Evolutionary conservation across 2,329 filamentous ascomycete species (phyloP).

Genomic region (Fusarium staphyleae): DNA sequence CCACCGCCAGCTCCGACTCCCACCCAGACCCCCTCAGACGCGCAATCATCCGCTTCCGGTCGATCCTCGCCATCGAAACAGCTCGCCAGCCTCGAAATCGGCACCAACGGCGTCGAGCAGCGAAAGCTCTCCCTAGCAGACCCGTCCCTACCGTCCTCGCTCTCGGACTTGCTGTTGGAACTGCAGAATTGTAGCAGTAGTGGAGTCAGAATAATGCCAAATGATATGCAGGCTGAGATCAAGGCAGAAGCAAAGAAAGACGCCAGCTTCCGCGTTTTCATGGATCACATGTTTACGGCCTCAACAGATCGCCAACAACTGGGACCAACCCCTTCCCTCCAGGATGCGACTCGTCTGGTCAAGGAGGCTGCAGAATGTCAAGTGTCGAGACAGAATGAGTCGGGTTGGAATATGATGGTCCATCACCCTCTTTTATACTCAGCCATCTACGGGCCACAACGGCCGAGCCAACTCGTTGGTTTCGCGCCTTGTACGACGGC

Average conservation of each 20-base stretch:
- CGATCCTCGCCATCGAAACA: constrained; percentile 10
- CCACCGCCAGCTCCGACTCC: too few species aligned
- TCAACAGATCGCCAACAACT: neutral
- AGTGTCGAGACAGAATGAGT: constrained; percentile 1
- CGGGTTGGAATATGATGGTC: constrained; percentile 10
- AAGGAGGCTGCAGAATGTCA: constrained; percentile 7
- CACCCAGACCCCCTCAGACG: too few species aligned
- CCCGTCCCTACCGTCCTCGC: neutral
- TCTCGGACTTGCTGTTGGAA: constrained; percentile 1
- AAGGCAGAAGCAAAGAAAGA: neutral
- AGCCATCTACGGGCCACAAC: constrained; percentile 7
- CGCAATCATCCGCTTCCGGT: too few species aligned
- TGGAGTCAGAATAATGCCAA: constrained; percentile 2
- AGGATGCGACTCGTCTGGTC: neutral
- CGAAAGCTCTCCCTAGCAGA: constrained; percentile 4
- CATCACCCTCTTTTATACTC: constrained; percentile 7
- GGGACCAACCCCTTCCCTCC: neutral
- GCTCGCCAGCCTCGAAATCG: constrained; percentile 4
- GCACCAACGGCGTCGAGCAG: neutral
- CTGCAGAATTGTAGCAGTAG: constrained; percentile 1
- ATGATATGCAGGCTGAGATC: neutral
- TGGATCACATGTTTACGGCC: too few species aligned
- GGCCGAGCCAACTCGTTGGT: constrained; percentile 3
- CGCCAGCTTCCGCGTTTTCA: neutral
- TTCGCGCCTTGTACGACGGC: constrained; percentile 11